Conservation (phyloP, 768 basidiomycete genomes). For the Scleroderma bovista region DNA sequence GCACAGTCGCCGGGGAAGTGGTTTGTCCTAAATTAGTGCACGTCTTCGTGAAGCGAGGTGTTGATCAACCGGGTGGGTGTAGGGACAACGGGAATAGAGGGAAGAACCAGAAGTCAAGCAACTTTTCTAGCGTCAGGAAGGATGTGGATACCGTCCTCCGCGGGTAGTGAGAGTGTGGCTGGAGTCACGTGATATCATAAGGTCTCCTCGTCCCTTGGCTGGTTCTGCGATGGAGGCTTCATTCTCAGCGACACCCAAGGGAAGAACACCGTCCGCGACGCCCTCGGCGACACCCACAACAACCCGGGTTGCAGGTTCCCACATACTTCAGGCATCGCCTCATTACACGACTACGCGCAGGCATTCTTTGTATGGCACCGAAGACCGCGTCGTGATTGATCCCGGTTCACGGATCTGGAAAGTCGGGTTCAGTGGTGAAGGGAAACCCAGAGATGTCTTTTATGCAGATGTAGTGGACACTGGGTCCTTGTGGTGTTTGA, state of each 20-base stretch:
- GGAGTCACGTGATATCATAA: neutral
- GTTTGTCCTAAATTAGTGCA: too few relatives aligned
- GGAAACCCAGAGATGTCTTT: slow-evolving; percentile 85
- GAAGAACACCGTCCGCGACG: slow-evolving; percentile 9
- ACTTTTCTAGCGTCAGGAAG: too few relatives aligned
- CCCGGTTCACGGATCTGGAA: slow-evolving; percentile 94
- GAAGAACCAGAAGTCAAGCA: too few relatives aligned
- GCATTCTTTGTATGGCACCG: slow-evolving; percentile 94
- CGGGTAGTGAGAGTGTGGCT: too few relatives aligned
- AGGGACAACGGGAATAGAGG: too few relatives aligned
- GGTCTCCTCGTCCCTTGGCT: too few relatives aligned
- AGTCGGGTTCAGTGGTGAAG: slow-evolving; percentile 96
- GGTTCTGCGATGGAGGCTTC: slow-evolving; percentile 25
- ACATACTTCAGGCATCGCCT: slow-evolving; percentile 64
- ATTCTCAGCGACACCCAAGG: slow-evolving; percentile 29
- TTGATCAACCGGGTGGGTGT: too few relatives aligned
- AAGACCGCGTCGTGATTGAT: slow-evolving; percentile 93
- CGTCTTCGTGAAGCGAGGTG: too few relatives aligned
- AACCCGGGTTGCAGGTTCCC: slow-evolving; percentile 42
- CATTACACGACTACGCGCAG: slow-evolving; percentile 81
- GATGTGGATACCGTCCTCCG: too few relatives aligned
- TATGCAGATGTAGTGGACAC: slow-evolving; percentile 43
- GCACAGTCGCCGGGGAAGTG: too few relatives aligned
- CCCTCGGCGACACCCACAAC: slow-evolving; percentile 52
- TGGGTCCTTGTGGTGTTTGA: slow-evolving; percentile 55